These are phyloP conservation scores for Danielia oregonensis DNA, from an alignment of 805 yeast genomes.

Conservation along the genomic window DNA sequence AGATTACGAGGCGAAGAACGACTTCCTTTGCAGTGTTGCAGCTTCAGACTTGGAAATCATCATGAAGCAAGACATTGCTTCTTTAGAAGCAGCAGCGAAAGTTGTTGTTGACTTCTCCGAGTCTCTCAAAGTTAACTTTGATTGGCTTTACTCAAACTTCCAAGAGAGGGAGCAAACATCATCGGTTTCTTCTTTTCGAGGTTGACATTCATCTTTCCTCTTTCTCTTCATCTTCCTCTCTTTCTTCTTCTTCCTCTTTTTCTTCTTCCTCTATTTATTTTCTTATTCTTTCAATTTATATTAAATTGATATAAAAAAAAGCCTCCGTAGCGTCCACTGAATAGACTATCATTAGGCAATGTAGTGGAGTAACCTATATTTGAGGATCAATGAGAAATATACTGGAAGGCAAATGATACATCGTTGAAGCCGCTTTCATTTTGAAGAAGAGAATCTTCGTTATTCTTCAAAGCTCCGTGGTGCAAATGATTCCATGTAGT, in stretches of 20 bases:
- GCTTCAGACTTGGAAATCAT: background rate
- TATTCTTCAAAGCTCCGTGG: constrained; percentile 53
- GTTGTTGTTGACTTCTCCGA: background rate
- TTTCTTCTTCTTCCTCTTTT: too few relatives aligned
- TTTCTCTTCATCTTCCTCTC: too few relatives aligned
- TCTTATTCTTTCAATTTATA: background rate
- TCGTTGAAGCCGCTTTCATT: constrained; percentile 70
- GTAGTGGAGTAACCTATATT: too few relatives aligned
- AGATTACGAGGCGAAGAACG: background rate
- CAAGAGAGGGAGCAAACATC: background rate
- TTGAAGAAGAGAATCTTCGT: constrained; percentile 73
- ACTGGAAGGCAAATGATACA: constrained; percentile 86
- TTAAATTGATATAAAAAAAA: too few relatives aligned
- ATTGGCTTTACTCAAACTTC: background rate
- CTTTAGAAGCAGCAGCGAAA: background rate
- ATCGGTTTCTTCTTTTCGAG: too few relatives aligned
- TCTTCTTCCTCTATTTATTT: too few relatives aligned
- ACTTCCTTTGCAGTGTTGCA: background rate
- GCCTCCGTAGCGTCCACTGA: background rate
- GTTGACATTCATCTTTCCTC: too few relatives aligned
- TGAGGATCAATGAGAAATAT: constrained; percentile 64
- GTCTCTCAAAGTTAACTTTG: background rate
- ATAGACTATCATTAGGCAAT: too few relatives aligned
- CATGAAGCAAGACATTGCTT: background rate
- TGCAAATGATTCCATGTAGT: constrained; percentile 95